A percentile compares a stretch with the other conserved stretches of the same genome.
Conservation (phyloP, 2,329 filamentous ascomycete species). For the Aspergillus floridensis region DNA sequence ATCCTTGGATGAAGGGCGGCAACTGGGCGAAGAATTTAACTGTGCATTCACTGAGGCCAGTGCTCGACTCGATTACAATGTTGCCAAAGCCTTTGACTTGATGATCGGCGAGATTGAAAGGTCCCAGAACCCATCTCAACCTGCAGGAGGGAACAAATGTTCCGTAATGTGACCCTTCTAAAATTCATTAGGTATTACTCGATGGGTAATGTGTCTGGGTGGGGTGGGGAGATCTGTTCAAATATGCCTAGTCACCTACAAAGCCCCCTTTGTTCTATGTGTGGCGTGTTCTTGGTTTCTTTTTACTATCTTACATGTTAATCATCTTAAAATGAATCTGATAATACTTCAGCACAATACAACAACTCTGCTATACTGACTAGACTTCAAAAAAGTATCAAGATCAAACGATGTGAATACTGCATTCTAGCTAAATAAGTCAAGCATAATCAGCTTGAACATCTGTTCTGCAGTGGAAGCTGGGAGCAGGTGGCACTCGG, state of each 20-base stretch:
- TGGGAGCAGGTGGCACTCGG: not conserved
- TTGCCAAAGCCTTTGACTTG: conserved; percentile 86
- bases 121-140: conserved; percentile 83
- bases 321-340: not conserved
- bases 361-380: not conserved
- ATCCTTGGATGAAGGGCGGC: conserved; percentile 77
- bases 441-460: not conserved
- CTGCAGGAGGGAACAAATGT: conserved; percentile 78
- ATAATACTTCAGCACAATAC: not conserved
- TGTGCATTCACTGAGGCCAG: conserved; percentile 95
- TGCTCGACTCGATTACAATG: conserved; percentile 91
- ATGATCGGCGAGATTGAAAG: conserved; percentile 96
- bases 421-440: no score
- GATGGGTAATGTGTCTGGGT: not conserved
- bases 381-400: no score
- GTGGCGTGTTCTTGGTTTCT: not conserved
- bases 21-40: conserved; percentile 78
- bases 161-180: conserved; percentile 67
- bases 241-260: not conserved
- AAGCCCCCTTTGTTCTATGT: not conserved
- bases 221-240: not conserved
- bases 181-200: not conserved
- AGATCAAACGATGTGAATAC: no score
- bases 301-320: not conserved
- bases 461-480: not conserved